Conservation (phyloP, 2,329 filamentous ascomycete genomes). For the Ophiocordyceps camponoti-floridani region DNA sequence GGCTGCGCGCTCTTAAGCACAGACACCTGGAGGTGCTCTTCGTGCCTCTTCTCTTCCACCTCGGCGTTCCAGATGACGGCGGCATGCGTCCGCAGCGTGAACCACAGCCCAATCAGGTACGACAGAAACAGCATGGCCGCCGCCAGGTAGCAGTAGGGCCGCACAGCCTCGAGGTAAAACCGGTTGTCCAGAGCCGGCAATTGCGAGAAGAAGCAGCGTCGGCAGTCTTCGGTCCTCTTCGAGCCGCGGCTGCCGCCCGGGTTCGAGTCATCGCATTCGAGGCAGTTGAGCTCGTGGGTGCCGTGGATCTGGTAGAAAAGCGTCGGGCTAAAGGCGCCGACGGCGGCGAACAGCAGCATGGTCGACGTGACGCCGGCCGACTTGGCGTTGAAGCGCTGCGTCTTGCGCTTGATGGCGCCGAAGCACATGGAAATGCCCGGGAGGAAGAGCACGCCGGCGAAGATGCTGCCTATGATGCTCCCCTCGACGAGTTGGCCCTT, state of each 20-base stretch:
- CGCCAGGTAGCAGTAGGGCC: conserved; percentile 83
- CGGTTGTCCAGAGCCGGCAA: conserved; percentile 64
- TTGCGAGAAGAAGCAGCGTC: conserved; percentile 88
- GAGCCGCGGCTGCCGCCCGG: conserved; percentile 12
- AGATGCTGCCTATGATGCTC: conserved; percentile 94
- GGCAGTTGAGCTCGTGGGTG: conserved; percentile 86
- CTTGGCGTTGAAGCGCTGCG: conserved; percentile 91
- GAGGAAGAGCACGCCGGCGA: conserved; percentile 86
- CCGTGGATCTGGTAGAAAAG: conserved; percentile 98
- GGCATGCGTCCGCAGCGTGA: conserved; percentile 87
- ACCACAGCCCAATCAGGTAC: conserved; percentile 86
- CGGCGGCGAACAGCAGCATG: conserved; percentile 91
- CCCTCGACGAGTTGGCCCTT: conserved; percentile 90
- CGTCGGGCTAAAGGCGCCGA: conserved; percentile 87
- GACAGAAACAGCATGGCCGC: conserved; percentile 76
- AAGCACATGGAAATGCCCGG: conserved; percentile 98
- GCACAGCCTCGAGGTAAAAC: conserved; percentile 81
- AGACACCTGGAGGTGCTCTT: conserved; percentile 25
- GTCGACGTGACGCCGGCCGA: conserved; percentile 95
- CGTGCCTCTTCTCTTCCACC: conserved; percentile 54
- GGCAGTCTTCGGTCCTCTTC: conserved; percentile 51
- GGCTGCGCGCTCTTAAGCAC: conserved; percentile 18
- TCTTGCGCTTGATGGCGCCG: conserved; percentile 92
- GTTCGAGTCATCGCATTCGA: conserved; percentile 35
- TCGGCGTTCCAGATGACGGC: conserved; percentile 94